These are phyloP conservation scores for Eucalyptus caleyi DNA, from an alignment of 345 rosid genomes.

Conservation along the genomic window DNA sequence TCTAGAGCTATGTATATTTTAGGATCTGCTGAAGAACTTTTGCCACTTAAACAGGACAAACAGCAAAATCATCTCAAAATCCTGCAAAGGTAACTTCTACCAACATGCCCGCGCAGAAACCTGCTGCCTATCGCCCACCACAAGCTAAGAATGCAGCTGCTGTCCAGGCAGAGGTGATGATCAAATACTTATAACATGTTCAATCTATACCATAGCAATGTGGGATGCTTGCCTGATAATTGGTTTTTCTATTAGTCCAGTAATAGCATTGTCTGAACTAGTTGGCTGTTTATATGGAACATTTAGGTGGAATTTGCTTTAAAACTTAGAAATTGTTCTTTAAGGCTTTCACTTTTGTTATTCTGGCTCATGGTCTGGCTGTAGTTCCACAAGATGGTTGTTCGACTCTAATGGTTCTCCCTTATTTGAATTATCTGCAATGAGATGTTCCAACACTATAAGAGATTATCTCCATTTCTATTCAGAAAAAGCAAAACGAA, in stretches of 20 bases:
- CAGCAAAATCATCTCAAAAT: constrained; percentile 11
- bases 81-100: constrained; percentile 25
- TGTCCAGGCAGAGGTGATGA: constrained; percentile 74
- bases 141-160: constrained; percentile 75
- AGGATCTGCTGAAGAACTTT: neutral
- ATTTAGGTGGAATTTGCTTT: neutral
- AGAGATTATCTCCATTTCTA: neutral
- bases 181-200: neutral
- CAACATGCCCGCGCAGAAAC: constrained; percentile 43
- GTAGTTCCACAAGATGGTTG: neutral
- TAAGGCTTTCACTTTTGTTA: neutral
- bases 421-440: neutral
- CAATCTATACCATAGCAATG: neutral
- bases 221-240: neutral
- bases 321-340: neutral
- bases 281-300: neutral
- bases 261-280: neutral
- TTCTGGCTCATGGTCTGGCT: neutral
- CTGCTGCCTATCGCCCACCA: constrained; percentile 88
- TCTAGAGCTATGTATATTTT: neutral
- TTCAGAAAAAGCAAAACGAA: neutral
- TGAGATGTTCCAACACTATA: neutral
- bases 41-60: constrained; percentile 33
- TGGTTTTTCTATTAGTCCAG: neutral
- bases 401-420: neutral